These are phyloP conservation scores for Kwoniella sp. DNA, from an alignment of 768 basidiomycete genomes.

Conservation along the genomic window DNA sequence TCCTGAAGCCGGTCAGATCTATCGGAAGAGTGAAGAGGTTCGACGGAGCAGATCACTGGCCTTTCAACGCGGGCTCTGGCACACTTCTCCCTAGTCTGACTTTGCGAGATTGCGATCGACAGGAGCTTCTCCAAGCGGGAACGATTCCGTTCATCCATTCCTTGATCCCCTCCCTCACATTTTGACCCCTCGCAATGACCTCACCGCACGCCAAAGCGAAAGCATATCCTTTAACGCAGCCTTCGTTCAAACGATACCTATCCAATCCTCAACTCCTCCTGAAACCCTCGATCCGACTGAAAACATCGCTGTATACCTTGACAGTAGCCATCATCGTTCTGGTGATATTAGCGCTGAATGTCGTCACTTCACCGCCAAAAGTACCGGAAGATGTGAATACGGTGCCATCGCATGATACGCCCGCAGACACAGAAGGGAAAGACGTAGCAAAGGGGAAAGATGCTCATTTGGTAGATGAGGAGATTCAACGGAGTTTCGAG, in stretches of 20 bases:
- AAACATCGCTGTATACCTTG: slow-evolving; percentile 38
- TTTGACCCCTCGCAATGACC: slow-evolving; percentile 11
- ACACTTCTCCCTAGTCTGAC: too few relatives aligned
- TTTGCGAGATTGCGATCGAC: too few relatives aligned
- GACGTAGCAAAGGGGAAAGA: slow-evolving; percentile 45
- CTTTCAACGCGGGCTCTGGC: too few relatives aligned
- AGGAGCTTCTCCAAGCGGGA: too few relatives aligned
- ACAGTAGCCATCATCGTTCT: slow-evolving; percentile 39
- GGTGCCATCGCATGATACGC: slow-evolving; percentile 29
- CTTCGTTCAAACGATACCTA: slow-evolving; percentile 8
- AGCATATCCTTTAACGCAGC: slow-evolving; percentile 23
- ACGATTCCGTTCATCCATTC: not conserved
- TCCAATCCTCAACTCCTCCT: slow-evolving; percentile 25
- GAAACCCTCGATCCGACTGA: slow-evolving; percentile 43
- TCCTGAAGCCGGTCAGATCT: not conserved
- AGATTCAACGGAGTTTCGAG: slow-evolving; percentile 55
- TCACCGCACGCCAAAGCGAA: slow-evolving; percentile 19
- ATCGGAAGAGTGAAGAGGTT: too few relatives aligned
- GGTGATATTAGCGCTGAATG: slow-evolving; percentile 46
- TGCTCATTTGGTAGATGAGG: slow-evolving; percentile 42
- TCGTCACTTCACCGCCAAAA: slow-evolving; percentile 16
- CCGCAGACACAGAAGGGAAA: slow-evolving; percentile 44
- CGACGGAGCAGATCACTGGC: too few relatives aligned
- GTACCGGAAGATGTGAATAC: slow-evolving; percentile 28
- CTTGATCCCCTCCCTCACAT: not conserved